Percentiles rank a stretch among this genome's conserved stretches.
phyloP scores from a whole-genome alignment of 2,329 filamentous ascomycete genomes.

The Phoma sp. region DNA sequence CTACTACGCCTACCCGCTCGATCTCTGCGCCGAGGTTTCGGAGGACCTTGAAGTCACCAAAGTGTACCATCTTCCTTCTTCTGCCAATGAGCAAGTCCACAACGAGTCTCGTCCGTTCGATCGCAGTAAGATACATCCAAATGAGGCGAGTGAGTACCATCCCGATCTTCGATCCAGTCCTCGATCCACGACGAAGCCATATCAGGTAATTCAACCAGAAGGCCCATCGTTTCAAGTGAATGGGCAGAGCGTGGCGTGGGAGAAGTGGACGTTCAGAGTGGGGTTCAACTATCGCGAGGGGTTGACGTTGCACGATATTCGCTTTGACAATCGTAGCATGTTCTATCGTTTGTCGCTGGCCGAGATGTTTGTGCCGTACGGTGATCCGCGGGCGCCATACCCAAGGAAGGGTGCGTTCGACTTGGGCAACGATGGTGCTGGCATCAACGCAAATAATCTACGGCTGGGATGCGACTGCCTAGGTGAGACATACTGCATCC shows the following conservation, averaged over 20 bases:
- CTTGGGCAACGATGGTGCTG: conserved; percentile 54
- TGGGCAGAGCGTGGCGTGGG: conserved; percentile 44
- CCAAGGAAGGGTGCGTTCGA: conserved; percentile 56
- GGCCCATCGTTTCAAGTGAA: conserved; percentile 32
- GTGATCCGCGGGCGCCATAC: conserved; percentile 52
- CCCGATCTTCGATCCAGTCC: conserved; percentile 22
- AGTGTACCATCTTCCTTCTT: conserved; percentile 58
- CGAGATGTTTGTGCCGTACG: conserved; percentile 58
- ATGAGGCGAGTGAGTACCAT: conserved; percentile 31
- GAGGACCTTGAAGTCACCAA: conserved; percentile 59
- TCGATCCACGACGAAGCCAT: conserved; percentile 28
- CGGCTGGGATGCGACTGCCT: conserved; percentile 55
- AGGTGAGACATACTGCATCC: conserved; percentile 38
- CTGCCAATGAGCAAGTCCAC: conserved; percentile 51
- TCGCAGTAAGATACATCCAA: conserved; percentile 50
- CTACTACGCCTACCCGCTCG: conserved; percentile 65
- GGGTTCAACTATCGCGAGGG: conserved; percentile 58
- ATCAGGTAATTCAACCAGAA: conserved; percentile 33
- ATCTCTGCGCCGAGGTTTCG: conserved; percentile 61
- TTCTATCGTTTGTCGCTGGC: conserved; percentile 54
- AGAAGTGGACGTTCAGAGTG: conserved; percentile 55
- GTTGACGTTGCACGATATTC: conserved; percentile 52
- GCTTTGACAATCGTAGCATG: conserved; percentile 49
- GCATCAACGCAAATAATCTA: conserved; percentile 54
- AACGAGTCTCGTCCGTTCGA: conserved; percentile 50